Conservation (phyloP, 495 filamentous ascomycete species). For the Aspergillus heteromorphus region DNA sequence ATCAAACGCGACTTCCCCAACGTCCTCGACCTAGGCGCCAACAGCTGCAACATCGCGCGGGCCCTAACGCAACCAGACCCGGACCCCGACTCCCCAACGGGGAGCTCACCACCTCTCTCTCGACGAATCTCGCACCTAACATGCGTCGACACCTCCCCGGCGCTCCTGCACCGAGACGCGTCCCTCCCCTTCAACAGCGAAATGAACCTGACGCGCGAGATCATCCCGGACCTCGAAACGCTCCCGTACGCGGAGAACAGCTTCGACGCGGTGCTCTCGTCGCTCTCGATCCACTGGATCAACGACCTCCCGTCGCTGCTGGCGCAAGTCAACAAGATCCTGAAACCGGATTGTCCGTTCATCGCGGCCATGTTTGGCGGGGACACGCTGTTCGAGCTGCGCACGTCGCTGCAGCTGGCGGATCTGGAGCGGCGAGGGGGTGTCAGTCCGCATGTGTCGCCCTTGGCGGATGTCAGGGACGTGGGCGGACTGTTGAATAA, state of each 20-base stretch:
- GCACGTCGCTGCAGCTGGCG: conserved; percentile 88
- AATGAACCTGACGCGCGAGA: conserved; percentile 63
- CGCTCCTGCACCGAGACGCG: conserved; percentile 77
- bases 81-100: conserved; percentile 46
- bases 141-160: conserved; percentile 72
- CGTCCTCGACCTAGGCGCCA: conserved; percentile 91
- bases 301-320: conserved; percentile 89
- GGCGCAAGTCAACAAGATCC: conserved; percentile 68
- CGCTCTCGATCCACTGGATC: conserved; percentile 91
- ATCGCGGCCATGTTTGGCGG: conserved; percentile 95
- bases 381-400: conserved; percentile 89
- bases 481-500: conserved; percentile 79
- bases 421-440: conserved; percentile 85
- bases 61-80: conserved; percentile 65
- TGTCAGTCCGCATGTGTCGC: conserved; percentile 79
- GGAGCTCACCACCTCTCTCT: conserved; percentile 54
- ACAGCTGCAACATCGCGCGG: conserved; percentile 88
- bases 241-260: conserved; percentile 71
- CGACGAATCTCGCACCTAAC: conserved; percentile 64
- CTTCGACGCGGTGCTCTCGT: conserved; percentile 86
- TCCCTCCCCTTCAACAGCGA: conserved; percentile 68
- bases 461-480: conserved; percentile 87
- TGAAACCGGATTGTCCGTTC: conserved; percentile 90
- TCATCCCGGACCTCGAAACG: conserved; percentile 61
- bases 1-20: conserved; percentile 81